Percentiles rank a stretch among this genome's conserved stretches.
Evolutionary conservation across 495 filamentous ascomycete genomes (phyloP).

Genomic region (Lophiotrema nucula): DNA sequence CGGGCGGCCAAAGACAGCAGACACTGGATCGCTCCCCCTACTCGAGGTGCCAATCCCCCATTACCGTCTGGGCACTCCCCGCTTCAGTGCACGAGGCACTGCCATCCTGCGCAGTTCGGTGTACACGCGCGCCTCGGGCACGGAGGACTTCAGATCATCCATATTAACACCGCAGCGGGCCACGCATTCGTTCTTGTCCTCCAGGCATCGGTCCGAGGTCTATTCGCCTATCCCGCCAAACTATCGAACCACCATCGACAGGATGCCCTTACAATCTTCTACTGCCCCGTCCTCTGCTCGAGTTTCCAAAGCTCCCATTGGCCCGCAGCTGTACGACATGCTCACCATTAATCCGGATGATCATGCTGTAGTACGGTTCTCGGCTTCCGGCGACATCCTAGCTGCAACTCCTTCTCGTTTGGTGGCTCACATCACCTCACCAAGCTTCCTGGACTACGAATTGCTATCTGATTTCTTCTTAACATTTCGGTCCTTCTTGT

Average conservation of each 20-base stretch:
- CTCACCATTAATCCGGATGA: slow-evolving; percentile 73
- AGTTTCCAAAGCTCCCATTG: slow-evolving; percentile 27
- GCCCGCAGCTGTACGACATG: slow-evolving; percentile 63
- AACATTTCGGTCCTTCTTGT: slow-evolving; percentile 84
- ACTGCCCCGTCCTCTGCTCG: slow-evolving; percentile 29
- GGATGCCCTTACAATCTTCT: slow-evolving; percentile 30
- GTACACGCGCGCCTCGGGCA: slow-evolving; percentile 54
- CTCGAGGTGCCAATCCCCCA: slow-evolving; percentile 82
- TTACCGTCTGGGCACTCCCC: slow-evolving; percentile 79
- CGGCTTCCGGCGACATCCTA: slow-evolving; percentile 69
- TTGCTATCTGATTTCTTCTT: slow-evolving; percentile 97
- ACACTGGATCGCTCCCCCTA: slow-evolving; percentile 56
- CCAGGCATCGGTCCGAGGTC: slow-evolving; percentile 44
- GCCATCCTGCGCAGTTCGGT: slow-evolving; percentile 76
- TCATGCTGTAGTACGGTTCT: slow-evolving; percentile 80
- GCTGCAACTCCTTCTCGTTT: slow-evolving; percentile 90
- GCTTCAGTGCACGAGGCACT: slow-evolving; percentile 75
- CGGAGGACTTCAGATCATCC: slow-evolving; percentile 56
- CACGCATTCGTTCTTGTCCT: slow-evolving; percentile 39
- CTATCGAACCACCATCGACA: slow-evolving; percentile 31
- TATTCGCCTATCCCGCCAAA: slow-evolving; percentile 36
- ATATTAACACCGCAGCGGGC: slow-evolving; percentile 50
- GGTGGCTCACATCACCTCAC: slow-evolving; percentile 96
- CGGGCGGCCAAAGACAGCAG: slow-evolving; percentile 64
- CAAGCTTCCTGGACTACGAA: slow-evolving; percentile 94